Base-by-base conservation (phyloP, 2,329 filamentous ascomycete species). In the Colletotrichum echinochloae region DNA sequence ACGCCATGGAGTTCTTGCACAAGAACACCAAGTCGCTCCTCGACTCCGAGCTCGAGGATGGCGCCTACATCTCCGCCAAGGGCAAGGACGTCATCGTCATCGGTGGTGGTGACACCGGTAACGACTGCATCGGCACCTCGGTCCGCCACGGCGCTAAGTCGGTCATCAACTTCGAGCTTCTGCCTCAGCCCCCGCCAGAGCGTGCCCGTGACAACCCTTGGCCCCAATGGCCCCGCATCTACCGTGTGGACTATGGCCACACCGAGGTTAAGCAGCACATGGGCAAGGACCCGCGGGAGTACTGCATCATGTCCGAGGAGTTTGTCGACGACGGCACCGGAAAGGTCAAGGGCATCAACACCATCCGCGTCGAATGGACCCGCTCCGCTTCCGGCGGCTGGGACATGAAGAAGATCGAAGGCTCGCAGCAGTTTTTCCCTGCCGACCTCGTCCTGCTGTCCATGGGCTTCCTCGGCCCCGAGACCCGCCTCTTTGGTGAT, bases 331-430 rank as follows among this genome's bases (percentile, higher is more conserved):
- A 97, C 76, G 95, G 94, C 72, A 89, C 83, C 60, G 95, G 95
- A 79, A 91, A 92, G 74, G 94, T 98, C 78, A 97, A 94, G 86
- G 95, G 95, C 73, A 97, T 98, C 87, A 97, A 96, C 83, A 97
- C 94, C 52, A 90, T 96, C 70, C 94, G 95, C 65, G 95, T 98
- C 52, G 95, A 98, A 81, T 98, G 95, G 95, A 96, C 94, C 76
- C 96, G 95, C 87, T 94, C 91, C 64, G 88, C 93, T 35, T 91
- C 89, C 72, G 95, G 95, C 74, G 95, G 95, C 54, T 98, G 95
- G 95, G 95, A 98, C 83, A 98, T 98, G 94, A 97, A 97, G 88
- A 95, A 97, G 81, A 87, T 97, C 39, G 95, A 97, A 75, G 94
- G 93, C 46, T 95, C 92, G 72, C 93, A 97, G 85, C 91, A 98